phyloP scores from a whole-genome alignment of 768 basidiomycete species.

The Boletus sp. region DNA sequence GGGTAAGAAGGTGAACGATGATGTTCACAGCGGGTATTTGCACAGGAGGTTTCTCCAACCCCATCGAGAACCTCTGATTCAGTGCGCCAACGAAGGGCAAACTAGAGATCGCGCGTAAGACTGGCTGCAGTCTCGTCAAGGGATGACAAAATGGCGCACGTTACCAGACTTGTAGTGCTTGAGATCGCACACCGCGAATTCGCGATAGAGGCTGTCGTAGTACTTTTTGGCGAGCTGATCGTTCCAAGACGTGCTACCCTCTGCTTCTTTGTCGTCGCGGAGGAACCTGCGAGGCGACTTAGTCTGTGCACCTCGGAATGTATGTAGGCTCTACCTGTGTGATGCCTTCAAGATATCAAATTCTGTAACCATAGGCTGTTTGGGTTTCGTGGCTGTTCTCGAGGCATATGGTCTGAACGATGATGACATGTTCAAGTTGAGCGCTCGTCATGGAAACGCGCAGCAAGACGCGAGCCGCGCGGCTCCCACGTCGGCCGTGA shows the following conservation, averaged over 20 bases:
- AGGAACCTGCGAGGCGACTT: conserved; percentile 57
- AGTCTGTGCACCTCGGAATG: background rate
- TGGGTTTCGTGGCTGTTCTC: background rate
- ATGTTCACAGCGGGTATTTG: conserved; percentile 78
- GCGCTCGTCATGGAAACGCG: no score
- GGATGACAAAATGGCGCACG: conserved; percentile 41
- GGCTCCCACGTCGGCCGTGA: background rate
- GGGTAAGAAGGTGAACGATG: conserved; percentile 42
- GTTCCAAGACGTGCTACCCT: conserved; percentile 54
- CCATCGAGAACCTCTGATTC: conserved; percentile 86
- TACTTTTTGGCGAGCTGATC: conserved; percentile 87
- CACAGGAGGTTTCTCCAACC: conserved; percentile 85
- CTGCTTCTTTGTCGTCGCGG: conserved; percentile 46
- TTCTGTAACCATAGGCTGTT: conserved; percentile 39
- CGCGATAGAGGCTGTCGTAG: conserved; percentile 84
- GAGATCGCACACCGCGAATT: conserved; percentile 89
- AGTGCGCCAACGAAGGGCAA: conserved; percentile 92
- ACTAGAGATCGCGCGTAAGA: conserved; percentile 39
- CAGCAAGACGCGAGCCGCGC: no score
- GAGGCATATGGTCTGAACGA: conserved; percentile 16
- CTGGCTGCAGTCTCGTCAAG: background rate
- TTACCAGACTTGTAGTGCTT: conserved; percentile 95
- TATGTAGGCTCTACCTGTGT: conserved; percentile 50
- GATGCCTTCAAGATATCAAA: conserved; percentile 76
- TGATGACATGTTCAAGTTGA: background rate